A percentile compares a stretch with the other conserved stretches of the same genome.
phyloP scores from a whole-genome alignment of 495 filamentous ascomycete species.

The Tuber calosporum region DNA sequence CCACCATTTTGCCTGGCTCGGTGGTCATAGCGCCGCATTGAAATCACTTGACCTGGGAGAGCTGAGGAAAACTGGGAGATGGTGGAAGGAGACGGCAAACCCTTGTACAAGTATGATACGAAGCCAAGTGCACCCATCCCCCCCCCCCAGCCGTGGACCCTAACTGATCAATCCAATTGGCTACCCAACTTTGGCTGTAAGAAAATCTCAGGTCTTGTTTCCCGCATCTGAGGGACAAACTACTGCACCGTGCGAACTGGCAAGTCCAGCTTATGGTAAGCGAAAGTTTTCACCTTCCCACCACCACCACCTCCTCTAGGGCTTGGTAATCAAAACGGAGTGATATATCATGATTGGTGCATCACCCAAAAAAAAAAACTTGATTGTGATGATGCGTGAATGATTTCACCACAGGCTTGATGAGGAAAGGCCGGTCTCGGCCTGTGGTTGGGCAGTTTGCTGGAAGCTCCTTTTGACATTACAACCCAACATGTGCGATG shows the following conservation, averaged over 20 bases:
- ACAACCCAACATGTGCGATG: neutral
- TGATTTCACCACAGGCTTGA: neutral
- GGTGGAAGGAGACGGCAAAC: neutral
- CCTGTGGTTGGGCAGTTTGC: neutral
- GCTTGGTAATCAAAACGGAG: neutral
- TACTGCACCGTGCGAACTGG: neutral
- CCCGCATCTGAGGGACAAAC: neutral
- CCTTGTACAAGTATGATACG: no score
- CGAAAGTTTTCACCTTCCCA: neutral
- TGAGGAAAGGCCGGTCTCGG: neutral
- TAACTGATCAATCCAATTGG: neutral
- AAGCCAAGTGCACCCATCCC: slow-evolving; percentile 1
- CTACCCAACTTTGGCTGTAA: neutral
- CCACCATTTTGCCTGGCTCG: neutral
- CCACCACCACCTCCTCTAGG: neutral
- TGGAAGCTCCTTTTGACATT: neutral
- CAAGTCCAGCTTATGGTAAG: neutral
- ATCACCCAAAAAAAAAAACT: neutral
- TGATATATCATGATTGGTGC: neutral
- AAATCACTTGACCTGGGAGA: neutral
- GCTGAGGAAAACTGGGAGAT: neutral
- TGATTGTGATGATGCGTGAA: neutral
- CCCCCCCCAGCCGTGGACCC: neutral
- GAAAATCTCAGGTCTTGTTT: neutral
- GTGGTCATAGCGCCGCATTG: neutral